These are phyloP conservation scores for Capsicum chinense DNA, from an alignment of 257 asterid genomes.

Conservation along the genomic window DNA sequence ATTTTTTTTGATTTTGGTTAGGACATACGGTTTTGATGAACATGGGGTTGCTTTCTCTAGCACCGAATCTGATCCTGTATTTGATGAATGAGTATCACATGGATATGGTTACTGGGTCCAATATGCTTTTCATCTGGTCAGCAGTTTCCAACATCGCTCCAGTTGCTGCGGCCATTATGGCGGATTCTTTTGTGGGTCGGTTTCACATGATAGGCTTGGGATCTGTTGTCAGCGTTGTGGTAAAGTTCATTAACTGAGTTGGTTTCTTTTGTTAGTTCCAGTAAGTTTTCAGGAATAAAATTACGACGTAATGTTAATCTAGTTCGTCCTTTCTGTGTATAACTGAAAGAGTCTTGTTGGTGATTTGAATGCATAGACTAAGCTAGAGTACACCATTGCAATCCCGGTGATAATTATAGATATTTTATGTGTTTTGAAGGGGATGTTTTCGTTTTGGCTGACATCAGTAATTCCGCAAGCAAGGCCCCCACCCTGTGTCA, in stretches of 20 bases:
- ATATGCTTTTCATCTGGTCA: conserved; percentile 61
- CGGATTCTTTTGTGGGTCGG: conserved; percentile 68
- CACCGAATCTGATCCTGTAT: conserved; percentile 64
- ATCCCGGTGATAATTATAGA: no score
- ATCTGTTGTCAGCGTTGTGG: conserved; percentile 57
- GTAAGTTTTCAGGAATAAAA: background rate
- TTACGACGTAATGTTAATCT: background rate
- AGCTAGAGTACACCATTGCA: no score
- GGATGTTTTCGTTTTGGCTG: no score
- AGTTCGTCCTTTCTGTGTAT: no score
- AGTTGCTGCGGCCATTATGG: conserved; percentile 58
- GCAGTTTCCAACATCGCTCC: conserved; percentile 63
- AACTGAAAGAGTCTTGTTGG: no score
- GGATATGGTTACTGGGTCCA: conserved; percentile 58
- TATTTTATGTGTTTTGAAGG: no score
- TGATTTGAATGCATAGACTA: no score
- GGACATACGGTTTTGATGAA: conserved; percentile 63
- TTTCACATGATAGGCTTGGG: conserved; percentile 64
- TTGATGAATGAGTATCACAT: conserved; percentile 59
- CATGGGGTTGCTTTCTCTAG: conserved; percentile 54
- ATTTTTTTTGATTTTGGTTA: conserved; percentile 13
- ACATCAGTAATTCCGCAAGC: no score
- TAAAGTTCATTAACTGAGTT: conserved; percentile 30
- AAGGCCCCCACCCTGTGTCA: no score
- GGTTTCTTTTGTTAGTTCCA: background rate